phyloP scores from a whole-genome alignment of 306 rosid species.

The Prunus salicina region DNA sequence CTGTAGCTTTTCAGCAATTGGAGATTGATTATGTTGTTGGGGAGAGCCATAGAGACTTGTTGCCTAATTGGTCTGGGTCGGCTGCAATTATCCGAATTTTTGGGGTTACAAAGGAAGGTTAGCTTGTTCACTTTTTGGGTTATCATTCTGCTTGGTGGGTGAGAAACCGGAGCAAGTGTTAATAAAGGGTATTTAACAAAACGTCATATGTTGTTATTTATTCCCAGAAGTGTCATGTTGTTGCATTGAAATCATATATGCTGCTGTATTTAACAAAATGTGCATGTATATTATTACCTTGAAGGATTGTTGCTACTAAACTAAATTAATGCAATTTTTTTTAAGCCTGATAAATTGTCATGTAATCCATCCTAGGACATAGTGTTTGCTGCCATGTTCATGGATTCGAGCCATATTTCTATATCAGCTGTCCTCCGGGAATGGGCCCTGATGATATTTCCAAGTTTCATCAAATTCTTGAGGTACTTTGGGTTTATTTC shows the following conservation, averaged over 20 bases:
- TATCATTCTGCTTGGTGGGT: slow-evolving; percentile 8
- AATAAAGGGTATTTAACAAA: neutral
- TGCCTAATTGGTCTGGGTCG: slow-evolving; percentile 66
- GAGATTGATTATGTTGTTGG: slow-evolving; percentile 91
- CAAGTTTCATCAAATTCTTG: slow-evolving; percentile 63
- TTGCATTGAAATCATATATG: neutral
- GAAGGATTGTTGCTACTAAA: neutral
- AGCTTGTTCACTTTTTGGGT: slow-evolving; percentile 8
- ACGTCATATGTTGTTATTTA: neutral
- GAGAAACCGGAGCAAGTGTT: neutral
- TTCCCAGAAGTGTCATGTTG: neutral
- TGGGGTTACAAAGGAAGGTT: slow-evolving; percentile 91
- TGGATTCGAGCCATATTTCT: slow-evolving; percentile 96
- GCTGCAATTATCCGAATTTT: slow-evolving; percentile 91
- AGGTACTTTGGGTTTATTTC: slow-evolving; percentile 48
- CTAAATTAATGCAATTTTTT: neutral
- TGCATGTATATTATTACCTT: neutral
- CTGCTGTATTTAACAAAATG: neutral
- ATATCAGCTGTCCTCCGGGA: slow-evolving; percentile 78
- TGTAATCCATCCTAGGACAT: slow-evolving; percentile 51
- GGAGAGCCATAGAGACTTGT: slow-evolving; percentile 59
- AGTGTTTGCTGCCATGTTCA: slow-evolving; percentile 94
- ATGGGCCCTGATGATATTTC: slow-evolving; percentile 95
- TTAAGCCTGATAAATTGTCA: slow-evolving; percentile 5
- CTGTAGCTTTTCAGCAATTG: slow-evolving; percentile 80